Percentiles rank a stretch among this genome's conserved stretches.
phyloP scores from a whole-genome alignment of 495 filamentous ascomycete genomes.

The Neurospora sp. region DNA sequence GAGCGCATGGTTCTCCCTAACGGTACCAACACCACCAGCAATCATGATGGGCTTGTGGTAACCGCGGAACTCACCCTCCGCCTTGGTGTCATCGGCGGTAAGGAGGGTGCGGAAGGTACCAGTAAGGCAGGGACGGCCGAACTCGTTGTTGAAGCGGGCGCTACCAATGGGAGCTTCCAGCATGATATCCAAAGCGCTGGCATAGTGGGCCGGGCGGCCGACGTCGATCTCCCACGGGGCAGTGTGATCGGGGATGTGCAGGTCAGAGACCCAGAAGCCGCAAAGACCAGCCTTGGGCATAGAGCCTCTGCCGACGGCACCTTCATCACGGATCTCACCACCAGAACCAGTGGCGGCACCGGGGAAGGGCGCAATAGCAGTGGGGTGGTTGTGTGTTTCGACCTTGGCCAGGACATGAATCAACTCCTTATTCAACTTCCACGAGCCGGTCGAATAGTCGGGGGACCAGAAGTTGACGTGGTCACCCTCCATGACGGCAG shows the following conservation, averaged over 20 bases:
- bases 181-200: constrained; percentile 93
- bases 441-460: constrained; percentile 70
- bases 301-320: constrained; percentile 85
- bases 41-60: constrained; percentile 99
- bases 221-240: constrained; percentile 88
- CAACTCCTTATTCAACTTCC: constrained; percentile 76
- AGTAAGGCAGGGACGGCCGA: constrained; percentile 80
- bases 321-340: constrained; percentile 91
- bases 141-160: constrained; percentile 95
- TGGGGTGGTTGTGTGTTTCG: constrained; percentile 97
- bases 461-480: constrained; percentile 76
- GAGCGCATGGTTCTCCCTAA: constrained; percentile 83
- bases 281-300: constrained; percentile 86
- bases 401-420: constrained; percentile 91
- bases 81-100: constrained; percentile 39
- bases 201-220: constrained; percentile 83
- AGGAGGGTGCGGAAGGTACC: constrained; percentile 88
- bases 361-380: constrained; percentile 75
- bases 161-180: constrained; percentile 90
- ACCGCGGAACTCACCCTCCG: constrained; percentile 59
- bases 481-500: constrained; percentile 77
- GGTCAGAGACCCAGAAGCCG: constrained; percentile 90
- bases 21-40: constrained; percentile 91
- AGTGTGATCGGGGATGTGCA: constrained; percentile 69
- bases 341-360: constrained; percentile 92